Conservation (phyloP, 2,329 filamentous ascomycete species). For the Cladosporium colombiae region DNA sequence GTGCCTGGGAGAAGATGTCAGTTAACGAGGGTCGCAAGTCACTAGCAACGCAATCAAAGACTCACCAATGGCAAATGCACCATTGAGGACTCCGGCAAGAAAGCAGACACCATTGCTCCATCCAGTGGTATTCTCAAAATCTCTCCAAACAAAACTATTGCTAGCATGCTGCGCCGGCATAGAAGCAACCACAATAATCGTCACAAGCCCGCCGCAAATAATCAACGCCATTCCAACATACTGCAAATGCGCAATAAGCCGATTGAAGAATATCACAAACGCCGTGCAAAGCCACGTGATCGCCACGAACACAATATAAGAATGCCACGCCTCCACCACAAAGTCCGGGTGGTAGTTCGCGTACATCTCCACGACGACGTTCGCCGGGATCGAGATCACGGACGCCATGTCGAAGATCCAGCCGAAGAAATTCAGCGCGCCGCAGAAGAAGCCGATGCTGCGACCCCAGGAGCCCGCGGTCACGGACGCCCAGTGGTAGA, state of each 20-base stretch:
- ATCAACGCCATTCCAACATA: constrained; percentile 58
- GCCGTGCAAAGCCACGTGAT: constrained; percentile 56
- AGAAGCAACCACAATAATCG: constrained; percentile 44
- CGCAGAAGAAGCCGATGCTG: constrained; percentile 40
- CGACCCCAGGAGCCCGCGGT: constrained; percentile 39
- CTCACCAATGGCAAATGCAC: constrained; percentile 39
- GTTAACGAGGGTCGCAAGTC: not conserved
- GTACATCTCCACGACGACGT: constrained; percentile 64
- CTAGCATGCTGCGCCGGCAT: constrained; percentile 57
- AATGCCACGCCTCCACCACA: constrained; percentile 56
- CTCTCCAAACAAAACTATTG: constrained; percentile 56
- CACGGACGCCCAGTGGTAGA: constrained; percentile 41
- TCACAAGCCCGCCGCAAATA: constrained; percentile 39
- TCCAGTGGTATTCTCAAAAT: constrained; percentile 54
- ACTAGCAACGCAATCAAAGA: not conserved
- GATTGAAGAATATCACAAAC: constrained; percentile 59
- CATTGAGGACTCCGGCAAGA: constrained; percentile 41
- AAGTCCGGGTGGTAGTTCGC: constrained; percentile 59
- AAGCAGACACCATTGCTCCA: constrained; percentile 46
- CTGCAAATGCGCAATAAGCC: constrained; percentile 52
- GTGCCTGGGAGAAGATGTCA: constrained; percentile 24
- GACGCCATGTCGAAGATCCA: constrained; percentile 62
- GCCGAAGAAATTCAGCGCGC: constrained; percentile 53
- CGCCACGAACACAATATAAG: constrained; percentile 60
- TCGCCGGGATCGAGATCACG: constrained; percentile 59